Percentiles rank a stretch among this genome's conserved stretches.
Conservation (phyloP, 495 filamentous ascomycete species). For the Neurospora pannonica region DNA sequence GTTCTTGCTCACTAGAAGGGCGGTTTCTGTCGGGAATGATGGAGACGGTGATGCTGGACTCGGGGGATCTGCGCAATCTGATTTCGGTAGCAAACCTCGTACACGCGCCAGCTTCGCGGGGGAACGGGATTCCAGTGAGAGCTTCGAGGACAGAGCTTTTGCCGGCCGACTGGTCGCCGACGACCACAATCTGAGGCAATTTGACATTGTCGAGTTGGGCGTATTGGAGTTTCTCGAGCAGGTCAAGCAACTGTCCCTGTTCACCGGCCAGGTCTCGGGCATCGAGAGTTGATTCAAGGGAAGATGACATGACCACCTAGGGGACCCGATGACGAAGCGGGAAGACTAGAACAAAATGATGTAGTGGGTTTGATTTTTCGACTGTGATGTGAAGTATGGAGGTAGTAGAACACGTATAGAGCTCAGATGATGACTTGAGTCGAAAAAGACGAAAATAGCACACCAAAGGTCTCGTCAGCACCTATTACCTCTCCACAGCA, state of each 20-base stretch:
- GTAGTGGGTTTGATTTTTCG: neutral
- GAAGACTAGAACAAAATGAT: neutral
- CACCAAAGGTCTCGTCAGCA: neutral
- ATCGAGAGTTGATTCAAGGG: constrained; percentile 24
- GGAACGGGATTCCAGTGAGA: constrained; percentile 60
- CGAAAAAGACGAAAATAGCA: neutral
- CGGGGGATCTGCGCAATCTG: constrained; percentile 34
- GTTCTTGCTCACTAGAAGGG: constrained; percentile 24
- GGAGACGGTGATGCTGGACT: constrained; percentile 35
- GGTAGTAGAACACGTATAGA: neutral
- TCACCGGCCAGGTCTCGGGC: constrained; percentile 27
- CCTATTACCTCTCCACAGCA: neutral
- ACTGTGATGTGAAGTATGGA: neutral
- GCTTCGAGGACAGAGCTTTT: constrained; percentile 71
- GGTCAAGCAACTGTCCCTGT: constrained; percentile 26
- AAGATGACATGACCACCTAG: constrained; percentile 10
- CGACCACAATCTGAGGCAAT: constrained; percentile 65
- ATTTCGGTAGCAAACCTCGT: constrained; percentile 61
- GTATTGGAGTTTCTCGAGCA: constrained; percentile 33
- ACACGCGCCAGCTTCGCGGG: constrained; percentile 52
- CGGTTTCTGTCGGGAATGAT: constrained; percentile 40
- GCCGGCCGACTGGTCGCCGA: constrained; percentile 61
- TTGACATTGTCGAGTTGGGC: constrained; percentile 33
- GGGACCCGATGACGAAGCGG: neutral
- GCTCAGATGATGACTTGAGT: neutral